Percentiles rank a stretch among this genome's conserved stretches.
Evolutionary conservation across 768 basidiomycete genomes (phyloP).

Genomic region (Royoungia palumana): DNA sequence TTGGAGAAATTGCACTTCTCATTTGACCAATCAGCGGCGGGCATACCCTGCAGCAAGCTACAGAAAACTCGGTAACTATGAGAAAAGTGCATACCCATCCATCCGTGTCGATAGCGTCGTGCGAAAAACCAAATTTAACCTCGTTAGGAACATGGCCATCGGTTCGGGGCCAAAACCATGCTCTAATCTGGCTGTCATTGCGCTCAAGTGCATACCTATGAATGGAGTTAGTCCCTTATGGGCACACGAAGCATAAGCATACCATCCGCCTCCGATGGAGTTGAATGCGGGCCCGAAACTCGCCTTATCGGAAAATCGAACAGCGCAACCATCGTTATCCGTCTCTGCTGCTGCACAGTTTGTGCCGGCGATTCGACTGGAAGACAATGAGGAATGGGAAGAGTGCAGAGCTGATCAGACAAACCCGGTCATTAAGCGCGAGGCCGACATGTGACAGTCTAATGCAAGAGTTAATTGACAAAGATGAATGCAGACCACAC

Average conservation of each 20-base stretch:
- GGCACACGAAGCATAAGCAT: background rate
- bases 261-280: slow-evolving; percentile 38
- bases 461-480: background rate
- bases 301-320: slow-evolving; percentile 9
- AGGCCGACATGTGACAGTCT: slow-evolving; percentile 22
- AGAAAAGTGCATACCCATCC: slow-evolving; percentile 30
- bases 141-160: slow-evolving; percentile 23
- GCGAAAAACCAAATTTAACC: slow-evolving; percentile 15
- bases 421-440: slow-evolving; percentile 20
- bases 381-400: slow-evolving; percentile 1
- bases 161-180: slow-evolving; percentile 45
- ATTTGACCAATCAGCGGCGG: slow-evolving; percentile 34
- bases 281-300: slow-evolving; percentile 30
- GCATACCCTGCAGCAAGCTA: slow-evolving; percentile 24
- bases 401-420: background rate
- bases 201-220: slow-evolving; percentile 43
- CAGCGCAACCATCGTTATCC: slow-evolving; percentile 21
- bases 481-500: background rate
- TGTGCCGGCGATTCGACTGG: slow-evolving; percentile 6
- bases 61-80: background rate
- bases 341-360: slow-evolving; percentile 25
- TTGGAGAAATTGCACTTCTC: slow-evolving; percentile 35
- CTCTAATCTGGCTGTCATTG: slow-evolving; percentile 31
- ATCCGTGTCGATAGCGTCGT: slow-evolving; percentile 19
- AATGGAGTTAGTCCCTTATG: slow-evolving; percentile 1